phyloP scores from a whole-genome alignment of 1,139 yeast species.

The Yarrowia galli region DNA sequence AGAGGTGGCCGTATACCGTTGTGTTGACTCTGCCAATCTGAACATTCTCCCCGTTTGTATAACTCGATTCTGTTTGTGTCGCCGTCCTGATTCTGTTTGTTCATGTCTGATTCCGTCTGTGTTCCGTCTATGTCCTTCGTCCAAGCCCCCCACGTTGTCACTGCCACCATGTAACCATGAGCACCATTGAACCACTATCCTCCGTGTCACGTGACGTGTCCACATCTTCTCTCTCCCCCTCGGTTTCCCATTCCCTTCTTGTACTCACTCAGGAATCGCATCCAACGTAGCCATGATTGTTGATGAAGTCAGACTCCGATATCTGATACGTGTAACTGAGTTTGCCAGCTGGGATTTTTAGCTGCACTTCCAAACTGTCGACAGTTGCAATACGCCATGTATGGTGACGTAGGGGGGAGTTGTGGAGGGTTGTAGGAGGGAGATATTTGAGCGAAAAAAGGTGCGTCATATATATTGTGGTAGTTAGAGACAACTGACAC shows the following conservation, averaged over 20 bases:
- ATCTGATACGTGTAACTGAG: constrained; percentile 35
- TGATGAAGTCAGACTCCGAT: constrained; percentile 14
- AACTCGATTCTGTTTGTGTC: no score
- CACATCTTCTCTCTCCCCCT: neutral
- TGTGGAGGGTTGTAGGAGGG: no score
- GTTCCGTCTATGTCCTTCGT: neutral
- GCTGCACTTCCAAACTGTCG: constrained; percentile 1
- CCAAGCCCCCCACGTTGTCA: no score
- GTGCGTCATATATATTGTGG: neutral
- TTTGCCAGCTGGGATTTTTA: constrained; percentile 35
- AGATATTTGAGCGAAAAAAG: no score
- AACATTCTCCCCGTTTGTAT: no score
- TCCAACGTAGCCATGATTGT: constrained; percentile 42
- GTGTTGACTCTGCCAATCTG: no score
- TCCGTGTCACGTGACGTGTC: neutral
- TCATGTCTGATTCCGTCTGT: neutral
- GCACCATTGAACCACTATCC: neutral
- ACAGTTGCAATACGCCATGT: neutral
- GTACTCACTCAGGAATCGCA: constrained; percentile 50
- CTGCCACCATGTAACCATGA: neutral
- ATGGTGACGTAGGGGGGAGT: constrained; percentile 4
- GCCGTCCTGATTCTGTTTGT: no score
- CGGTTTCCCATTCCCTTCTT: neutral
- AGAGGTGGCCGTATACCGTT: no score
- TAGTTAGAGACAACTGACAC: neutral